Evolutionary conservation across 164 flowering plant species (phyloP).

Genomic region (Sextonia rubra): DNA sequence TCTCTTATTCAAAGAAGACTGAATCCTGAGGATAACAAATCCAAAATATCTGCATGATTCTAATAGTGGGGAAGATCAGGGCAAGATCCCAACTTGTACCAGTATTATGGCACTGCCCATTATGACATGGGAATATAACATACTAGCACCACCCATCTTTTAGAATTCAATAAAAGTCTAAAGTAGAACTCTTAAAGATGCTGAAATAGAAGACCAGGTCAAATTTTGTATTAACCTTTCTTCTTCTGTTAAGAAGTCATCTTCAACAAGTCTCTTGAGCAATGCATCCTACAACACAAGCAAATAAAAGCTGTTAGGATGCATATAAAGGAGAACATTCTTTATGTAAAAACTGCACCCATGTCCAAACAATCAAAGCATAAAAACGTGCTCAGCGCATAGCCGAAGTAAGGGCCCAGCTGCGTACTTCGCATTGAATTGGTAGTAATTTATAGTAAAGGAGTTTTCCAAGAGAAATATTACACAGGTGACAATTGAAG

Average conservation of each 20-base stretch:
- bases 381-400: neutral
- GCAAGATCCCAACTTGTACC: neutral
- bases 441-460: too few species aligned
- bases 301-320: neutral
- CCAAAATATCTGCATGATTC: neutral
- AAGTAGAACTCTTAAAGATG: neutral
- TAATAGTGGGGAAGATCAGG: neutral
- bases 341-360: neutral
- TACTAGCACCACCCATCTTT: neutral
- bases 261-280: constrained; percentile 63
- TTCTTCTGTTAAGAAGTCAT: constrained; percentile 52
- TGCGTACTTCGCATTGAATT: too few species aligned
- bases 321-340: neutral
- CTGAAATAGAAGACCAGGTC: neutral
- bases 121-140: neutral
- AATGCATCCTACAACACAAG: constrained; percentile 64
- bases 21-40: neutral
- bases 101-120: neutral
- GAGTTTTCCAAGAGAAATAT: too few species aligned
- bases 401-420: neutral
- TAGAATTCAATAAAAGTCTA: too few species aligned
- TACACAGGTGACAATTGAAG: too few species aligned
- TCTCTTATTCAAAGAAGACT: neutral
- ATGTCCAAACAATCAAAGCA: neutral
- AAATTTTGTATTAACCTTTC: constrained; percentile 36